A percentile compares a stretch with the other conserved stretches of the same genome.
Conservation (phyloP, 2,329 filamentous ascomycete genomes). For the Elsinoe ampelina region DNA sequence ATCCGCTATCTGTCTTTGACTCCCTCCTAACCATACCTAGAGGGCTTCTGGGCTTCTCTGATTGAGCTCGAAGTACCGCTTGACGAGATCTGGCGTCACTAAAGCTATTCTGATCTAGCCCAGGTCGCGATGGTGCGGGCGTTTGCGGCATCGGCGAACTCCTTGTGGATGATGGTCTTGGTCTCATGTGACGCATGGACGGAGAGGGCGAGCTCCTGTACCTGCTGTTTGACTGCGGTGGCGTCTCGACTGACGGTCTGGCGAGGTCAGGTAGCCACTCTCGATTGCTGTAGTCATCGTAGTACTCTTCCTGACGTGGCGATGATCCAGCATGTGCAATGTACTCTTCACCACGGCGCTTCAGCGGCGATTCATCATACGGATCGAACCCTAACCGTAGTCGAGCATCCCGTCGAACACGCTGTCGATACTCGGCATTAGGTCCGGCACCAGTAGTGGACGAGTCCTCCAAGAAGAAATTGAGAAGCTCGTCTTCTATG, state of each 20-base stretch:
- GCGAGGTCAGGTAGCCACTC: neutral
- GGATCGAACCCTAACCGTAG: slow-evolving; percentile 60
- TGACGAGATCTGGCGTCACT: neutral
- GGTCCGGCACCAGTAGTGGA: slow-evolving; percentile 57
- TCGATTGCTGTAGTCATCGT: neutral
- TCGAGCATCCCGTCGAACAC: slow-evolving; percentile 51
- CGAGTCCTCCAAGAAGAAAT: slow-evolving; percentile 70
- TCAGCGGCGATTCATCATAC: slow-evolving; percentile 61
- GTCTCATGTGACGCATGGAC: neutral
- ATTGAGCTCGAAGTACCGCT: slow-evolving; percentile 9
- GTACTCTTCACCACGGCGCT: slow-evolving; percentile 57
- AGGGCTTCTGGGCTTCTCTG: slow-evolving; percentile 15
- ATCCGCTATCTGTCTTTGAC: slow-evolving; percentile 13
- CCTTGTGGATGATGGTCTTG: neutral
- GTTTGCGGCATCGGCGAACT: slow-evolving; percentile 3
- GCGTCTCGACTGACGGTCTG: neutral
- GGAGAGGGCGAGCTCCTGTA: neutral
- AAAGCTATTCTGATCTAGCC: neutral
- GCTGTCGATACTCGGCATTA: slow-evolving; percentile 51
- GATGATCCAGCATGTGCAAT: slow-evolving; percentile 34
- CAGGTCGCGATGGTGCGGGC: neutral
- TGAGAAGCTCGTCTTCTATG: slow-evolving; percentile 79
- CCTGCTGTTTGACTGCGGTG: neutral
- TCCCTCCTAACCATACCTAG: slow-evolving; percentile 4
- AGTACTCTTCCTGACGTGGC: neutral